Conservation (phyloP, 768 basidiomycete species). For the Chalciporus piperatus region DNA sequence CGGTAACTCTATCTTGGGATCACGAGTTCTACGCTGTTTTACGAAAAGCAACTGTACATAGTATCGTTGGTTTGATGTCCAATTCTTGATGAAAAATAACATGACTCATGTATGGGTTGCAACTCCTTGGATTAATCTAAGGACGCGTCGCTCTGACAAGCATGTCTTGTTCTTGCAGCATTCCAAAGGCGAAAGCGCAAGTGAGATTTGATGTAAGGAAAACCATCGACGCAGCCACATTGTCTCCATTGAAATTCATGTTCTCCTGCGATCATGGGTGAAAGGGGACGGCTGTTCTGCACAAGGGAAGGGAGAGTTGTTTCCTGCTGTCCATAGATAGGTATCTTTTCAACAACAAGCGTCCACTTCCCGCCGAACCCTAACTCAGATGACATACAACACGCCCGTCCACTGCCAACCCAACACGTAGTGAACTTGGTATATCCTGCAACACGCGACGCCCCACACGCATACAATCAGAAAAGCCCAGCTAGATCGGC, state of each 20-base stretch:
- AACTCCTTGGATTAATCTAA: too few species aligned
- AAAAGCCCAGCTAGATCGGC: constrained; percentile 80
- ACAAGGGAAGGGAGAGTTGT: not conserved
- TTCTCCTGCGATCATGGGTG: not conserved
- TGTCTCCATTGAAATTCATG: not conserved
- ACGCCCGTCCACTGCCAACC: too few species aligned
- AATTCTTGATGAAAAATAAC: too few species aligned
- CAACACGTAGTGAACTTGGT: not conserved
- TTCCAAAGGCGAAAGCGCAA: not conserved
- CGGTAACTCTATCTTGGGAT: too few species aligned
- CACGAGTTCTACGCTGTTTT: too few species aligned
- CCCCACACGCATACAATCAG: constrained; percentile 30
- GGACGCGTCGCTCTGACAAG: too few species aligned
- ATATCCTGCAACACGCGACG: not conserved
- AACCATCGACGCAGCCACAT: constrained; percentile 8
- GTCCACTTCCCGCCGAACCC: constrained; percentile 4
- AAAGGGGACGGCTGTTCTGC: too few species aligned
- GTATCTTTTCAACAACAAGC: not conserved
- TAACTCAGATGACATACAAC: not conserved
- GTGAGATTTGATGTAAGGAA: constrained; percentile 8
- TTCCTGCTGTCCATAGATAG: not conserved
- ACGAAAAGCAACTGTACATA: too few species aligned
- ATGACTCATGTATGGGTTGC: too few species aligned
- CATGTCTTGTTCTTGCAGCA: too few species aligned
- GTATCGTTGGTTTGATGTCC: too few species aligned